These are phyloP conservation scores for Escallonia herrerae DNA, from an alignment of 129 eudicot species.

Conservation along the genomic window DNA sequence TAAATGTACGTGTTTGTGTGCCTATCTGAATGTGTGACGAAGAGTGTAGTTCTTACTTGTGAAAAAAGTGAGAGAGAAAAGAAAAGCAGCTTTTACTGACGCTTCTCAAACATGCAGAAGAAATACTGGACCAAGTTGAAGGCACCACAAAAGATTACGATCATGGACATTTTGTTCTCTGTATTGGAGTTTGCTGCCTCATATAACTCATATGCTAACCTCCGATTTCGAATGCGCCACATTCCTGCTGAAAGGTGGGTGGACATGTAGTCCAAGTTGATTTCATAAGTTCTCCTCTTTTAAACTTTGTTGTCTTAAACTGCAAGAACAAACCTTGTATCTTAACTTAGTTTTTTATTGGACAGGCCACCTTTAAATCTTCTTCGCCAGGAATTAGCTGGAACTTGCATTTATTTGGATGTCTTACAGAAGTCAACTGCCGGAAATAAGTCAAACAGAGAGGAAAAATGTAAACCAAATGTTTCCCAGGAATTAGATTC, in stretches of 20 bases:
- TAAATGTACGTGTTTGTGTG: too few relatives aligned
- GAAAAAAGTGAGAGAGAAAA: neutral
- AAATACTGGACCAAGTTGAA: slow-evolving; percentile 85
- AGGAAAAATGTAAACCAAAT: slow-evolving; percentile 13
- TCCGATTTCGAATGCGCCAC: slow-evolving; percentile 85
- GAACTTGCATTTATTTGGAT: slow-evolving; percentile 79
- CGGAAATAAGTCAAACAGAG: slow-evolving; percentile 22
- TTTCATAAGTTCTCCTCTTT: too few relatives aligned
- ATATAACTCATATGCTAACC: slow-evolving; percentile 85
- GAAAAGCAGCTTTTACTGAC: slow-evolving; percentile 1
- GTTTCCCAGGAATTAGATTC: slow-evolving; percentile 27
- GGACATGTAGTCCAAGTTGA: neutral
- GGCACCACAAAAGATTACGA: slow-evolving; percentile 58
- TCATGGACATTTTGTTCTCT: slow-evolving; percentile 84
- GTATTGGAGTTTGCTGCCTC: slow-evolving; percentile 91
- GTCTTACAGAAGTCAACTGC: slow-evolving; percentile 81
- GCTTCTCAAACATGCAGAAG: slow-evolving; percentile 47
- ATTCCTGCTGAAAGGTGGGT: slow-evolving; percentile 78
- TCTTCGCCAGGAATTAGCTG: slow-evolving; percentile 90
- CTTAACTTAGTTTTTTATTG: slow-evolving; percentile 17
- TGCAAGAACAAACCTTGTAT: slow-evolving; percentile 19
- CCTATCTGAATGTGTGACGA: too few relatives aligned
- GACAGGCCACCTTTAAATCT: slow-evolving; percentile 93
- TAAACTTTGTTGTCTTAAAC: neutral
- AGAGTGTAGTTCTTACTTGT: neutral